A percentile compares a stretch with the other conserved stretches of the same genome.
phyloP scores from a whole-genome alignment of 139 green algal species.

The Zygnema cylindricum region DNA sequence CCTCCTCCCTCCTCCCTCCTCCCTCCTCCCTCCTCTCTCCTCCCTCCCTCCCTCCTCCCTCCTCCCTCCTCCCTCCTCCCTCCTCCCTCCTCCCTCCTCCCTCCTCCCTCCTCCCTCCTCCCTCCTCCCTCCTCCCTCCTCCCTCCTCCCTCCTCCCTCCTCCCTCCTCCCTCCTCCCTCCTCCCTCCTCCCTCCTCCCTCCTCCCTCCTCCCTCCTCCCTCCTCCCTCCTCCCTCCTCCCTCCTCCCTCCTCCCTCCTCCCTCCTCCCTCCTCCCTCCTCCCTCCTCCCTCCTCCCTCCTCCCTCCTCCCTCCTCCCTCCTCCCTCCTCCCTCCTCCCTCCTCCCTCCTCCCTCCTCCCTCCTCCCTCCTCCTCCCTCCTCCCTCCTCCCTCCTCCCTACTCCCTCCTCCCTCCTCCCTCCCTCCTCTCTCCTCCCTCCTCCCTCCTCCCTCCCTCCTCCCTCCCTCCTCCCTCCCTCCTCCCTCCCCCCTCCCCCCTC shows the following conservation, averaged over 20 bases:
- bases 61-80: neutral
- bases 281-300: neutral
- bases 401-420: conserved; percentile 55
- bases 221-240: neutral
- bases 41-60: too few species aligned
- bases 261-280: neutral
- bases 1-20: neutral
- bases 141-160: neutral
- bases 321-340: neutral
- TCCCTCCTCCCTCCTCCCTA: neutral
- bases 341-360: neutral
- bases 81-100: neutral
- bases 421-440: conserved; percentile 90
- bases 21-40: neutral
- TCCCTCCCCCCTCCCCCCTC: neutral
- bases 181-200: neutral
- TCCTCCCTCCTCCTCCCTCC: neutral
- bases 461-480: neutral
- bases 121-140: neutral
- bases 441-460: conserved; percentile 43
- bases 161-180: neutral
- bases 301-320: neutral
- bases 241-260: neutral
- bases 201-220: too few species aligned
- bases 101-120: too few species aligned